phyloP scores from a whole-genome alignment of 2,329 filamentous ascomycete species.

The Beauveria rudraprayagi region DNA sequence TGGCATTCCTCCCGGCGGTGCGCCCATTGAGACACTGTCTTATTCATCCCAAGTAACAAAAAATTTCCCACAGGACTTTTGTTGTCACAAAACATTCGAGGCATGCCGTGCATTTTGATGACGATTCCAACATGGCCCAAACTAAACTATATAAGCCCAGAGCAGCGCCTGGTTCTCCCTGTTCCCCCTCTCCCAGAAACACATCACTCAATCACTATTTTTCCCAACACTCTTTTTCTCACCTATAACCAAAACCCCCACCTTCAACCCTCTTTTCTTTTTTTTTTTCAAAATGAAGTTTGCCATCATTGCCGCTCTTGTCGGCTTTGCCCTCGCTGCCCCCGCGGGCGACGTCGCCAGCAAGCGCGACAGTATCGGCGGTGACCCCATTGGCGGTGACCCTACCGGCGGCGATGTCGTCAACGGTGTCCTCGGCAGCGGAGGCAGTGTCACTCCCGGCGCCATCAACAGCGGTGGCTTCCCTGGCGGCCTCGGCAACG shows the following conservation, averaged over 20 bases:
- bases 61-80: too few species aligned
- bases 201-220: not conserved
- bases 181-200: not conserved
- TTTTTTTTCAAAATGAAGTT: not conserved
- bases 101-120: not conserved
- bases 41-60: not conserved
- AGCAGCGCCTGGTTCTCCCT: not conserved
- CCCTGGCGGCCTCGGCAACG: not conserved
- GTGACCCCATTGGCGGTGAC: not conserved
- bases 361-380: not conserved
- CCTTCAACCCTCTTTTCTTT: not conserved
- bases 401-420: not conserved
- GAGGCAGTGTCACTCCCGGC: not conserved
- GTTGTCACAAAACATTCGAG: not conserved
- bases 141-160: not conserved
- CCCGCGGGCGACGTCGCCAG: not conserved
- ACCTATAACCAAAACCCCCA: not conserved
- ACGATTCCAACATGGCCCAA: too few species aligned
- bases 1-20: not conserved
- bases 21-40: not conserved
- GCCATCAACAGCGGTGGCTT: not conserved
- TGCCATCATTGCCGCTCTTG: not conserved
- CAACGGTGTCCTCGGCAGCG: not conserved
- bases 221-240: not conserved
- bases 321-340: not conserved